Evolutionary conservation across 1,284 basidiomycete species (phyloP).

Genomic region (Ustilago esculenta): DNA sequence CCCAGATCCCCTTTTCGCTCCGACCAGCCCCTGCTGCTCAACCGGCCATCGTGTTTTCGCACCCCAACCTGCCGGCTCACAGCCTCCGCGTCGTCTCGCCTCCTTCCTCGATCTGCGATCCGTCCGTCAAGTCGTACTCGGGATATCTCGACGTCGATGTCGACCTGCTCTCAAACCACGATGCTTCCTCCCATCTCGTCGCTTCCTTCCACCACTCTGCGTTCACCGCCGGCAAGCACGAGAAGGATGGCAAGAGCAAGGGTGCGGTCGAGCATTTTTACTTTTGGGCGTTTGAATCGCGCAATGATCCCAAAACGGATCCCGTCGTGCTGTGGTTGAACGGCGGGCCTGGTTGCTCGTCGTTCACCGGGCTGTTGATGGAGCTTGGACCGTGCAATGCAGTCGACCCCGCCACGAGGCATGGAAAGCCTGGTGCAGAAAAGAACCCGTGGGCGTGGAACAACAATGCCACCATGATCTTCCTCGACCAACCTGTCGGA

Average conservation of each 20-base stretch:
- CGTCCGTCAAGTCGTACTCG: constrained; percentile 50
- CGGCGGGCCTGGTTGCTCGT: constrained; percentile 63
- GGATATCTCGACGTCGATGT: constrained; percentile 66
- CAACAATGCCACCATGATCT: constrained; percentile 61
- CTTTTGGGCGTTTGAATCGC: constrained; percentile 66
- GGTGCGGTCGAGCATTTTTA: constrained; percentile 66
- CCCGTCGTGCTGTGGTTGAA: constrained; percentile 65
- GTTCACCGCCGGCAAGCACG: constrained; percentile 15
- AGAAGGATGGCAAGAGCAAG: constrained; percentile 30
- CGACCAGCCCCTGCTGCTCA: background rate
- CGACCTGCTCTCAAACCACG: constrained; percentile 52
- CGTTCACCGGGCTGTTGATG: constrained; percentile 63
- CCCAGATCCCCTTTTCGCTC: constrained; percentile 42
- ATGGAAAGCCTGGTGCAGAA: constrained; percentile 46
- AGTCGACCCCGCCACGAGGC: constrained; percentile 26
- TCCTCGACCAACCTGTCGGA: constrained; percentile 65
- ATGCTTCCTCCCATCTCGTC: constrained; percentile 11
- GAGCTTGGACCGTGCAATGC: constrained; percentile 66
- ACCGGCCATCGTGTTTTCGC: constrained; percentile 24
- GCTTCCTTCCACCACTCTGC: too few relatives aligned
- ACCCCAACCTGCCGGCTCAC: constrained; percentile 63
- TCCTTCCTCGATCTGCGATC: constrained; percentile 56
- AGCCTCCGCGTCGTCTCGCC: constrained; percentile 55
- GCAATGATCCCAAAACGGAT: constrained; percentile 56
- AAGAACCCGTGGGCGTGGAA: constrained; percentile 63